Base-by-base conservation (phyloP, 495 filamentous ascomycete genomes). In the Penicillium nucicola region DNA sequence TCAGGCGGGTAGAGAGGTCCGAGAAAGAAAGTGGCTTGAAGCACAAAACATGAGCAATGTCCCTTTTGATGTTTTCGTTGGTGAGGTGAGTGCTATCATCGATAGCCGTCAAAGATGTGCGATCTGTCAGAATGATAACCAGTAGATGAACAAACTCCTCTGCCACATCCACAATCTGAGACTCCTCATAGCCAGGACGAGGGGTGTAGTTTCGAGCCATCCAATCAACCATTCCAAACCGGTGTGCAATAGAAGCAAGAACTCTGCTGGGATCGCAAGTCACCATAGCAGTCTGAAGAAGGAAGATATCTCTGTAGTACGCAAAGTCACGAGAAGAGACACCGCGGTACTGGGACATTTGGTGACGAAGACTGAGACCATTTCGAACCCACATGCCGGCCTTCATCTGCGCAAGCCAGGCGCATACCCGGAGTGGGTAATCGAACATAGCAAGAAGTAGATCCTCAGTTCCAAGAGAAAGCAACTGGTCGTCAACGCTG, bases 301-400 rank as follows among this genome's bases (percentile, higher is more conserved):
- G 77, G 67, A 96, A 95, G 50, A 99, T 93, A 65, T 99, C 93
- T 42, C 93, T 84, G 60, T 95, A 89, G 61, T 96, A 91, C 1
- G 89, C 88, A 42, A 96, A 86, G 71, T 97, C 92, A 50, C 93
- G 80, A 55, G 91, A 87, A 1, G 81, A 79, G 32, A 97, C 88
- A 35, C 89, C 90, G 39, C 89, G 84, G 60, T 97, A 97, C 11
- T 90, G 92, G 13, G 87, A 85, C 68, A 90, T 90, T 65, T 99
- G 93, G 64, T 99, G 93, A 12, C 89, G 84, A 38, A 99, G 81
- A 64, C 91, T 96, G 56, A 97, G 84, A 8, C 93, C 93, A 62
- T 99, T 99, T 30, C 93, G 85, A 33, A 99, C 95, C 93, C 93
- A 99, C 88, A 97, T 93, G 13, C 88, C 88, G 3, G 91, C 89